phyloP scores from a whole-genome alignment of 1,284 basidiomycete genomes.

The Pseudozyma tsukubaensis region DNA sequence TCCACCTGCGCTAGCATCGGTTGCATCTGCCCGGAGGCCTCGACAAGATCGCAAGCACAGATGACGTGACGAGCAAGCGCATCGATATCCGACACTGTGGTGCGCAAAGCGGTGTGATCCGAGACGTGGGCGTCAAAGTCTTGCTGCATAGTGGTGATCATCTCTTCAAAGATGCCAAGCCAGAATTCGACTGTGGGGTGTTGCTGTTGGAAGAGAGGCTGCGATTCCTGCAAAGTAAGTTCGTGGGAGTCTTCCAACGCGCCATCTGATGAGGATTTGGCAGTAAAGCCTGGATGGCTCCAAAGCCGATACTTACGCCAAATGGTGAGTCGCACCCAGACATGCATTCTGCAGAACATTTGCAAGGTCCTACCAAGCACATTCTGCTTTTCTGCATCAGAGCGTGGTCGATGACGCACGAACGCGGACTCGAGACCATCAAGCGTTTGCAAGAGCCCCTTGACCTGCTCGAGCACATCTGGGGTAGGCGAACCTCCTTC shows the following conservation, averaged over 20 bases:
- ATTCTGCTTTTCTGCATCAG: slow-evolving; percentile 30
- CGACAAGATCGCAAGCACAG: slow-evolving; percentile 24
- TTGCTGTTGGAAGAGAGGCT: slow-evolving; percentile 13
- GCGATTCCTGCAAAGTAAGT: neutral
- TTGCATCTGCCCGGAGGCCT: slow-evolving; percentile 15
- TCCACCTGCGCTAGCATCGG: slow-evolving; percentile 15
- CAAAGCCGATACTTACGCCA: slow-evolving; percentile 50
- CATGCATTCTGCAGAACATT: slow-evolving; percentile 53
- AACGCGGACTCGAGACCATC: slow-evolving; percentile 39
- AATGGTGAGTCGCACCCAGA: slow-evolving; percentile 47
- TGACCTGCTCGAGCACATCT: slow-evolving; percentile 26
- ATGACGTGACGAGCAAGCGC: slow-evolving; percentile 27
- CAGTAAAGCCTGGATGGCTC: neutral
- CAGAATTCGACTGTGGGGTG: slow-evolving; percentile 50
- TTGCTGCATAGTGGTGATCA: slow-evolving; percentile 23
- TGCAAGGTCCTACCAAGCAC: slow-evolving; percentile 45
- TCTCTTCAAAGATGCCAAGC: slow-evolving; percentile 30
- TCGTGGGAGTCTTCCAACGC: neutral
- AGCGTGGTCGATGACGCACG: slow-evolving; percentile 35
- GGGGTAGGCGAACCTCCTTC: slow-evolving; percentile 5
- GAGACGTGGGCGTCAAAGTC: slow-evolving; percentile 41
- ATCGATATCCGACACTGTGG: slow-evolving; percentile 32
- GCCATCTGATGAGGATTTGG: neutral
- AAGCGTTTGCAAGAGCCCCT: slow-evolving; percentile 15
- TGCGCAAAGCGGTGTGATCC: slow-evolving; percentile 17